A percentile compares a stretch with the other conserved stretches of the same genome.
These are phyloP conservation scores for Ceratobasidium sp. DNA, from an alignment of 1,284 basidiomycete genomes.

Conservation along the genomic window DNA sequence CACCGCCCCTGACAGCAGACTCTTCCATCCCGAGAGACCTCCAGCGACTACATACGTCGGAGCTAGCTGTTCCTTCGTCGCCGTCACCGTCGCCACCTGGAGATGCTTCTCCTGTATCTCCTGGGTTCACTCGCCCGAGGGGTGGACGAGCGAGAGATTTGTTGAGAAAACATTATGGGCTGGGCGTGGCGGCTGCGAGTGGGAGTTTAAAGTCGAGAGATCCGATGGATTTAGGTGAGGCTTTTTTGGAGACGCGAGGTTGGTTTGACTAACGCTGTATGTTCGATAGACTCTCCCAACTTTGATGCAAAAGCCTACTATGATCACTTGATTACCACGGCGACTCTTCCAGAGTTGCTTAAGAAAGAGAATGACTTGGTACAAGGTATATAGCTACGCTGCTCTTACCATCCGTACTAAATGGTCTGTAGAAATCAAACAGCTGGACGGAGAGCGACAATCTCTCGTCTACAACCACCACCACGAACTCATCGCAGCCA, in stretches of 20 bases:
- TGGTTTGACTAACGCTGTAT: conserved; percentile 9
- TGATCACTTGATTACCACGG: conserved; percentile 84
- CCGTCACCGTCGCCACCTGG: conserved; percentile 23
- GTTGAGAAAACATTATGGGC: conserved; percentile 84
- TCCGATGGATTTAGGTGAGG: conserved; percentile 83
- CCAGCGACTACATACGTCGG: conserved; percentile 16
- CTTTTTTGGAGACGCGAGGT: neutral
- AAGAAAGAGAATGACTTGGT: conserved; percentile 83
- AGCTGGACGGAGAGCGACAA: conserved; percentile 89
- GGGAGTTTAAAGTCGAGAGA: conserved; percentile 68
- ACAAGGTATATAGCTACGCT: conserved; percentile 63
- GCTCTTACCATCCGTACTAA: neutral
- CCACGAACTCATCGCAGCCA: conserved; percentile 91
- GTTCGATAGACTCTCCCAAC: conserved; percentile 73
- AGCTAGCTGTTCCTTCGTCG: conserved; percentile 1
- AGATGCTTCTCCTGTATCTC: conserved; percentile 26
- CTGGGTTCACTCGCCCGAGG: conserved; percentile 10
- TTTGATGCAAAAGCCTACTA: conserved; percentile 87
- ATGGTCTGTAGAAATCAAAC: conserved; percentile 75
- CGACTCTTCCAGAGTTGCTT: conserved; percentile 75
- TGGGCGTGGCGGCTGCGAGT: conserved; percentile 76
- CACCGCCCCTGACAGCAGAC: conserved; percentile 39
- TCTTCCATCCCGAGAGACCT: conserved; percentile 1
- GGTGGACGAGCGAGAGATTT: conserved; percentile 69
- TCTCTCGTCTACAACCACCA: conserved; percentile 95